Evolutionary conservation across 345 rosid species (phyloP).

Genomic region (Psidium friedrichsthalianum): DNA sequence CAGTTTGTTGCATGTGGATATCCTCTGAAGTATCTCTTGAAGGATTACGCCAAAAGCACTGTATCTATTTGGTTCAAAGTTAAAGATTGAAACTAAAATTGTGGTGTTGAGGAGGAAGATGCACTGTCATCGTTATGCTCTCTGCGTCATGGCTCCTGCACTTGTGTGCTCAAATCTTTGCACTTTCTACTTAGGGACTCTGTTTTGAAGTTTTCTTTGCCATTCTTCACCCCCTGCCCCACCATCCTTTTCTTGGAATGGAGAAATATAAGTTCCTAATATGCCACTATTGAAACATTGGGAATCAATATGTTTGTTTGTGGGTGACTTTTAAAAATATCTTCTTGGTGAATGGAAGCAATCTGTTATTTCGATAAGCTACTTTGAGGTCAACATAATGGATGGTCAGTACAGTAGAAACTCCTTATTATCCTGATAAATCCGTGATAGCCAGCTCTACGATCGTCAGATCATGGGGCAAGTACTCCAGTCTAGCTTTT

Average conservation of each 20-base stretch:
- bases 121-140: neutral
- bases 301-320: neutral
- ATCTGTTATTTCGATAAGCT: neutral
- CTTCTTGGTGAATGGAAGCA: neutral
- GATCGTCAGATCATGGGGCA: neutral
- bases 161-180: neutral
- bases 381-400: neutral
- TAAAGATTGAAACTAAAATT: neutral
- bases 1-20: conserved; percentile 6
- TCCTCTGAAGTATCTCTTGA: neutral
- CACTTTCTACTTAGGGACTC: neutral
- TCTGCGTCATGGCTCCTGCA: neutral
- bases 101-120: neutral
- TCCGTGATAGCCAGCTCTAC: neutral
- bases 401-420: neutral
- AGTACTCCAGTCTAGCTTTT: neutral
- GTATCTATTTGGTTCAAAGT: neutral
- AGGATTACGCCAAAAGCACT: neutral
- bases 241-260: neutral
- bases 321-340: neutral
- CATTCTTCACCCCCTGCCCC: neutral
- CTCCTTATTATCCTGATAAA: neutral
- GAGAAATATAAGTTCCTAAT: neutral
- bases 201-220: neutral
- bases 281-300: neutral